Evolutionary conservation across 192 early-diverging fungal genomes (phyloP).

Genomic region (Podila clonocystis): DNA sequence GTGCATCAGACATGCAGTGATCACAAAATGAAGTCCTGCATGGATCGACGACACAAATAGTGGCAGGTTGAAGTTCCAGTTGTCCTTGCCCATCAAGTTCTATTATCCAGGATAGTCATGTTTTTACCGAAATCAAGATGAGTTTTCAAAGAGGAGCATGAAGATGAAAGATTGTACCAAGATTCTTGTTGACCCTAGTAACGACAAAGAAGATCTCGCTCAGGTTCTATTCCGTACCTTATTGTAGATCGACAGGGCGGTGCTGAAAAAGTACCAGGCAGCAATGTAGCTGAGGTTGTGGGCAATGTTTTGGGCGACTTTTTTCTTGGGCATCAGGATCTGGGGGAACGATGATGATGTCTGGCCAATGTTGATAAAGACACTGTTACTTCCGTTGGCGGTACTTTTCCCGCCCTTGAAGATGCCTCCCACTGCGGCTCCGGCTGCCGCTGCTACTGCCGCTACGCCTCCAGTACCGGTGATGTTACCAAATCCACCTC

Average conservation of each 20-base stretch:
- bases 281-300: slow-evolving; percentile 59
- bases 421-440: not conserved
- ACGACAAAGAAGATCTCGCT: too few relatives aligned
- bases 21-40: slow-evolving; percentile 72
- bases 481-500: too few relatives aligned
- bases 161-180: too few relatives aligned
- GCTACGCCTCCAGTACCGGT: not conserved
- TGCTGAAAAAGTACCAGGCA: slow-evolving; percentile 82
- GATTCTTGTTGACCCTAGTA: too few relatives aligned
- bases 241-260: slow-evolving; percentile 84
- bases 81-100: slow-evolving; percentile 78
- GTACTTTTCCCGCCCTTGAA: not conserved
- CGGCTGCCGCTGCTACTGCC: slow-evolving; percentile 1
- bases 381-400: slow-evolving; percentile 14
- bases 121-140: not conserved
- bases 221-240: slow-evolving; percentile 48
- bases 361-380: slow-evolving; percentile 46
- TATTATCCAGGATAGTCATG: not conserved
- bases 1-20: slow-evolving; percentile 66
- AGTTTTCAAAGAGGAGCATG: too few relatives aligned
- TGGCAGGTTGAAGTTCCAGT: slow-evolving; percentile 80
- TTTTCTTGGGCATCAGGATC: slow-evolving; percentile 49
- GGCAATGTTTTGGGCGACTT: slow-evolving; percentile 29
- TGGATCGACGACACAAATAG: slow-evolving; percentile 84
- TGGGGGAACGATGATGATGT: slow-evolving; percentile 34